Percentiles rank a stretch among this genome's conserved stretches.
Evolutionary conservation across 2,329 filamentous ascomycete genomes (phyloP).

Genomic region (Sporothrix curviconia): DNA sequence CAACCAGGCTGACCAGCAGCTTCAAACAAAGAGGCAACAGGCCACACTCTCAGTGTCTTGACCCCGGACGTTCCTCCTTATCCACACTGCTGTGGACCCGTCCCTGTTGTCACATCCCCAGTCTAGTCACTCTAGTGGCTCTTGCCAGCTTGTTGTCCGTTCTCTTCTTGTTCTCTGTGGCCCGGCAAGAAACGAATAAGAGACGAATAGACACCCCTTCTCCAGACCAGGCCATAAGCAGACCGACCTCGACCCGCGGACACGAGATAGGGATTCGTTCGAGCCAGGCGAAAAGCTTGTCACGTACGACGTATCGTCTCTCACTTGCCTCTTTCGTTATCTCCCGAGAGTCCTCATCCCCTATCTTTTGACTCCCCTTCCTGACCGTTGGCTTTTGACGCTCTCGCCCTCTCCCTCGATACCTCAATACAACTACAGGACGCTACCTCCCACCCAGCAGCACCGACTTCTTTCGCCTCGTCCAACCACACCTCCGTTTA

Average conservation of each 20-base stretch:
- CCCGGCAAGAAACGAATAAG: background rate
- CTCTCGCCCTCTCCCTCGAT: background rate
- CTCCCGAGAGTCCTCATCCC: background rate
- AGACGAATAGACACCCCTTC: background rate
- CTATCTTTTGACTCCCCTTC: background rate
- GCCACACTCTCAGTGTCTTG: background rate
- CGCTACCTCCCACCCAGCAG: background rate
- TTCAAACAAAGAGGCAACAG: no score
- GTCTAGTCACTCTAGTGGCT: background rate
- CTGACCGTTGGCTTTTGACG: background rate
- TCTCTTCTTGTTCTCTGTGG: background rate
- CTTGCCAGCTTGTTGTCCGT: background rate
- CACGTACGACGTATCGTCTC: constrained; percentile 5
- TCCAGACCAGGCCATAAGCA: background rate
- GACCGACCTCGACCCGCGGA: background rate
- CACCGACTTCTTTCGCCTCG: background rate
- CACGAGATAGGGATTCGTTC: background rate
- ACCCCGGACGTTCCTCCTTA: constrained; percentile 3
- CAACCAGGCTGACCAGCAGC: no score
- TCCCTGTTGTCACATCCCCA: background rate
- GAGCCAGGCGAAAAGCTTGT: background rate
- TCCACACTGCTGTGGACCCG: constrained; percentile 1
- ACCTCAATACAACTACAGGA: constrained; percentile 4
- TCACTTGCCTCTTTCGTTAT: background rate
- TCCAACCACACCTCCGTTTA: constrained; percentile 5